Evolutionary conservation across 2,329 filamentous ascomycete species (phyloP).

Genomic region (Xylaria sp.): DNA sequence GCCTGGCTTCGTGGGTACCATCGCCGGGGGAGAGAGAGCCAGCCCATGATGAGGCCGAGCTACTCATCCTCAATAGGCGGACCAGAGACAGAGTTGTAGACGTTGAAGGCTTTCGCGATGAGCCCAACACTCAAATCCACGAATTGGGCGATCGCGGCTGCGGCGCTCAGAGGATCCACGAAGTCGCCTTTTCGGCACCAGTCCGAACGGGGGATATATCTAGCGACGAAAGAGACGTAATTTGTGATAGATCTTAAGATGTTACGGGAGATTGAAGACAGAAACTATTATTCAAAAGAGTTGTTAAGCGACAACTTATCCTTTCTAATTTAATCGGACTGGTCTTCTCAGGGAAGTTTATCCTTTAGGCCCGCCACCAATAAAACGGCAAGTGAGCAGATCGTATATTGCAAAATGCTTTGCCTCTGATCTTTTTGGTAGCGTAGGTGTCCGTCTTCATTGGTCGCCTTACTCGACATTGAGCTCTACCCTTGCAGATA

Average conservation of each 20-base stretch:
- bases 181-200: background rate
- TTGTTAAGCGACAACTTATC: background rate
- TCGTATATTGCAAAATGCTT: background rate
- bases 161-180: conserved; percentile 1
- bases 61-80: background rate
- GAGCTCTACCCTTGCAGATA: background rate
- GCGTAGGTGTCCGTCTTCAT: background rate
- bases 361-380: background rate
- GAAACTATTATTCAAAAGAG: background rate
- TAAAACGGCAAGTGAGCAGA: background rate
- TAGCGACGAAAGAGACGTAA: background rate
- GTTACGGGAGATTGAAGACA: background rate
- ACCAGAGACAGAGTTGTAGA: background rate
- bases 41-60: background rate
- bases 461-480: background rate
- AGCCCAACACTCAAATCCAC: background rate
- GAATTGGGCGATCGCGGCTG: background rate
- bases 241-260: background rate
- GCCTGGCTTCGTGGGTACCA: background rate
- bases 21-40: background rate
- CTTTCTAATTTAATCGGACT: background rate
- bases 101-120: background rate
- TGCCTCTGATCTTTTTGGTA: background rate
- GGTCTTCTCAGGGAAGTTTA: background rate
- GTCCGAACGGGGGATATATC: background rate